phyloP scores from a whole-genome alignment of 306 rosid genomes.

The Prunus campanulata region DNA sequence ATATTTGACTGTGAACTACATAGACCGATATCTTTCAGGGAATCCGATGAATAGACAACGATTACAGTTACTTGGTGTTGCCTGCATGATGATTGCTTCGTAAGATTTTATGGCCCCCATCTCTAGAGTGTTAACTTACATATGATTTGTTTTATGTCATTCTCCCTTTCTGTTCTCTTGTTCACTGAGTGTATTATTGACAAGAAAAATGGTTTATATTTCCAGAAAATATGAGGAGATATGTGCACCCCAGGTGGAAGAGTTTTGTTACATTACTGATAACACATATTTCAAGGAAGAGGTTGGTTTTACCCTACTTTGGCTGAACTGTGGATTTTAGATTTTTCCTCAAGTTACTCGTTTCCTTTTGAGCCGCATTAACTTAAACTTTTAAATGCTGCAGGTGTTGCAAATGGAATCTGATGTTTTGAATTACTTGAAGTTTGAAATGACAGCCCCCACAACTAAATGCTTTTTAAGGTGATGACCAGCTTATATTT shows the following conservation, averaged over 20 bases:
- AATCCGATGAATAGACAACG: constrained; percentile 80
- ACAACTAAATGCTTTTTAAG: constrained; percentile 84
- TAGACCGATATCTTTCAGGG: constrained; percentile 90
- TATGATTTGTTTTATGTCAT: not conserved
- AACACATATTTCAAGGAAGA: constrained; percentile 94
- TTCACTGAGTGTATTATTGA: not conserved
- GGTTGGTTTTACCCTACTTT: constrained; percentile 38
- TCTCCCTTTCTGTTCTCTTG: not conserved
- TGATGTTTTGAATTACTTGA: constrained; percentile 75
- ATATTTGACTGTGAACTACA: constrained; percentile 88
- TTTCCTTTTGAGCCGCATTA: not conserved
- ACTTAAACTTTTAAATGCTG: constrained; percentile 15
- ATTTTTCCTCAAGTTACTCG: not conserved
- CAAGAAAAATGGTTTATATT: constrained; percentile 8
- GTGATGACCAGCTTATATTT: constrained; percentile 22
- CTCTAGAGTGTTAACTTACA: not conserved
- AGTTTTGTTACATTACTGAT: constrained; percentile 91
- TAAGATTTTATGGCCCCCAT: constrained; percentile 34
- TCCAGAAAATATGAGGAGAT: constrained; percentile 93
- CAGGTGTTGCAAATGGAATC: constrained; percentile 97
- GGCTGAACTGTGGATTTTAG: constrained; percentile 4
- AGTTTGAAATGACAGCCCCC: constrained; percentile 98
- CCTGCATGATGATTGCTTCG: constrained; percentile 99
- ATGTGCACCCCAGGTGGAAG: constrained; percentile 99
- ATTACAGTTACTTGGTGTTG: constrained; percentile 88